phyloP scores from a whole-genome alignment of 306 rosid genomes.

The Sindora glabra region DNA sequence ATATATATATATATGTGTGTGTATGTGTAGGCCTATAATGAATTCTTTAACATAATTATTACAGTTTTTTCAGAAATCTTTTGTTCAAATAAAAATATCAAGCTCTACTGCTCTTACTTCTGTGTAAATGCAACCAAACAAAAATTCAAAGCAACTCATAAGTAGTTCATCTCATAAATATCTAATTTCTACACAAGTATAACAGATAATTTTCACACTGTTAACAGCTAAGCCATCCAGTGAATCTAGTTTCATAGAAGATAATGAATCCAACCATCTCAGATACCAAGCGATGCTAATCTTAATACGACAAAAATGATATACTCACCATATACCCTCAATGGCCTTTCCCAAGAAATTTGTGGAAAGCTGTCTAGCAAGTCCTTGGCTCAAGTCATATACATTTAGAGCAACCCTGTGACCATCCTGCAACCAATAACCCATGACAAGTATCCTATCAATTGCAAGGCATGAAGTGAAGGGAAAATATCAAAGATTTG shows the following conservation, averaged over 20 bases:
- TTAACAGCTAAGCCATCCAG: neutral
- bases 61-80: too few species aligned
- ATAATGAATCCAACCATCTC: neutral
- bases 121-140: too few species aligned
- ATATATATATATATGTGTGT: too few species aligned
- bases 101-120: too few species aligned
- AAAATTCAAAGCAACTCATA: too few species aligned
- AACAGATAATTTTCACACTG: neutral
- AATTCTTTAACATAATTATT: too few species aligned
- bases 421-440: constrained; percentile 69
- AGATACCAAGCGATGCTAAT: neutral
- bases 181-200: too few species aligned
- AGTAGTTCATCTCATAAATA: too few species aligned
- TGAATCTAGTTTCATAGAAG: neutral
- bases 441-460: neutral
- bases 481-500: too few species aligned
- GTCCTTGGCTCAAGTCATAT: constrained; percentile 93
- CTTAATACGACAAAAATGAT: neutral
- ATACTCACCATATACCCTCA: constrained; percentile 82
- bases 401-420: constrained; percentile 64
- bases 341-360: constrained; percentile 82
- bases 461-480: neutral
- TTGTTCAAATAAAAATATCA: too few species aligned
- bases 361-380: constrained; percentile 76
- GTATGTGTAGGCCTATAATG: too few species aligned